phyloP scores from a whole-genome alignment of 2,329 filamentous ascomycete genomes.

The Aspergillus sojae region DNA sequence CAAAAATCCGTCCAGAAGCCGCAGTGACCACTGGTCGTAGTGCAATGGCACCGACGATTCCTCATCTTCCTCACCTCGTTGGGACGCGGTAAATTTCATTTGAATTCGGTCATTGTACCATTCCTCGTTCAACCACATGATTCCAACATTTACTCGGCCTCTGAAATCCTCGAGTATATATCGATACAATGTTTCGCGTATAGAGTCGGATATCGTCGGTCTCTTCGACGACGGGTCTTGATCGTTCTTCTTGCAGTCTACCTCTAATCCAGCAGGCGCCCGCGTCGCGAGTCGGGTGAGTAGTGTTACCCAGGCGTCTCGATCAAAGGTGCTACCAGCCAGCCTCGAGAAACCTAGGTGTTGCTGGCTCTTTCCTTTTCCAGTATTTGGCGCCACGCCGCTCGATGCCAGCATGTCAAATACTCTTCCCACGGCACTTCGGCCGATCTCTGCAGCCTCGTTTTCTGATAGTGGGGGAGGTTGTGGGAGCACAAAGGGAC shows the following conservation, averaged over 20 bases:
- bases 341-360: slow-evolving; percentile 77
- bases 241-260: slow-evolving; percentile 38
- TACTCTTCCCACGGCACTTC: slow-evolving; percentile 73
- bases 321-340: slow-evolving; percentile 79
- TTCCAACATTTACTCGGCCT: slow-evolving; percentile 82
- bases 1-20: slow-evolving; percentile 83
- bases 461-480: slow-evolving; percentile 73
- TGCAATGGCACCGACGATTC: slow-evolving; percentile 54
- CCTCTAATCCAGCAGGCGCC: slow-evolving; percentile 69
- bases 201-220: slow-evolving; percentile 59
- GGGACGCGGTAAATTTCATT: slow-evolving; percentile 46
- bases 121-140: slow-evolving; percentile 94
- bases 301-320: slow-evolving; percentile 89
- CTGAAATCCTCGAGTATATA: slow-evolving; percentile 94
- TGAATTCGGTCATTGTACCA: slow-evolving; percentile 88
- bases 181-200: slow-evolving; percentile 78
- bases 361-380: slow-evolving; percentile 54
- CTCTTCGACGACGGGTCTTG: slow-evolving; percentile 23
- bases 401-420: slow-evolving; percentile 75
- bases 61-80: slow-evolving; percentile 48
- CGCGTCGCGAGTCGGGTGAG: slow-evolving; percentile 83
- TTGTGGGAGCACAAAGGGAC: slow-evolving; percentile 76
- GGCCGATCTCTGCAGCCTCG: slow-evolving; percentile 72
- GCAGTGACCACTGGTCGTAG: slow-evolving; percentile 78
- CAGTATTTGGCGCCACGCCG: slow-evolving; percentile 64